A percentile compares a stretch with the other conserved stretches of the same genome.
These are phyloP conservation scores for Hyphochytrium catenoides DNA, from an alignment of 352 stramenopile genomes.

Conservation along the genomic window DNA sequence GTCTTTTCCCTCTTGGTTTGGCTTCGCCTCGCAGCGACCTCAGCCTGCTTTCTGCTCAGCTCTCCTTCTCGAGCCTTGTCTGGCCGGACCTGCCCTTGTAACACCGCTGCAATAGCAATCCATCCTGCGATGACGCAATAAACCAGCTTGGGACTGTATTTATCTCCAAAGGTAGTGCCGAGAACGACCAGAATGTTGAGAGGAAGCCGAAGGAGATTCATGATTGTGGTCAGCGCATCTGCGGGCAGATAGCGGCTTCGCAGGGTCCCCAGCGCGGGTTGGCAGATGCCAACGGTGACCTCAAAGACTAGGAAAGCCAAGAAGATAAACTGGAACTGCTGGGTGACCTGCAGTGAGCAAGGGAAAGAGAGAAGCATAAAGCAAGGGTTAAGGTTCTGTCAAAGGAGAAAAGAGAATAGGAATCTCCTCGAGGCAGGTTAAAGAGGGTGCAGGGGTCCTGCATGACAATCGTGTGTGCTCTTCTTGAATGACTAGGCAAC, in stretches of 20 bases:
- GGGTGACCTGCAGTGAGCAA: no score
- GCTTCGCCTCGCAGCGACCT: no score
- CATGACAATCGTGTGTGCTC: constrained; percentile 2
- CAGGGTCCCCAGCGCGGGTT: constrained; percentile 26
- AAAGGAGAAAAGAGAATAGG: neutral
- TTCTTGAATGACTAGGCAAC: no score
- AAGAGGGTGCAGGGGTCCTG: neutral
- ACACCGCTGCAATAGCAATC: no score
- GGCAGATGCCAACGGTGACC: constrained; percentile 21
- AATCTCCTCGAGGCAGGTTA: neutral
- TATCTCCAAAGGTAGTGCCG: no score
- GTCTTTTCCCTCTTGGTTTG: no score
- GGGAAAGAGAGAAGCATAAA: no score
- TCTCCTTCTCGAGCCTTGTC: no score
- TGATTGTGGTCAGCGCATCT: constrained; percentile 17
- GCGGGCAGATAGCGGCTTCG: constrained; percentile 20
- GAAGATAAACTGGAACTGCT: constrained; percentile 15
- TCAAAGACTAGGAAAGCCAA: constrained; percentile 23
- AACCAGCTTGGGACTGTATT: no score
- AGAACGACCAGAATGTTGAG: constrained; percentile 34
- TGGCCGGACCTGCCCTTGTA: no score
- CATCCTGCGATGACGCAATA: no score
- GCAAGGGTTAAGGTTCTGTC: constrained; percentile 1
- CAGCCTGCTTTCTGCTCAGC: no score
- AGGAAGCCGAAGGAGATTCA: constrained; percentile 25